These are phyloP conservation scores for Cryptococcus deneoformans DNA, from an alignment of 1,284 basidiomycete genomes.

Conservation along the genomic window DNA sequence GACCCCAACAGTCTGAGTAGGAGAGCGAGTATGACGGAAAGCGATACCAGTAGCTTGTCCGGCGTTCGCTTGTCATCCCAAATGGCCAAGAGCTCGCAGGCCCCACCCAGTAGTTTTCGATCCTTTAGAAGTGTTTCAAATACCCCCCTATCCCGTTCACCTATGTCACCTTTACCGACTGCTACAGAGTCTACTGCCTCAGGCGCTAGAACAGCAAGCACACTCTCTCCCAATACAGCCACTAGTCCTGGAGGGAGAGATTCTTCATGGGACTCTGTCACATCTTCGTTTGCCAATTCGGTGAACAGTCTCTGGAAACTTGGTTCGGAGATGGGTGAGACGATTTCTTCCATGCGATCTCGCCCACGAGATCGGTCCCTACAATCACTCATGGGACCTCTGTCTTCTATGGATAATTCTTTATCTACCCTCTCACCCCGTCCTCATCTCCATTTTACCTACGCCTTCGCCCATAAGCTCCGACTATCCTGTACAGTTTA, in stretches of 20 bases:
- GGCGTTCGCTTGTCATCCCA: not conserved
- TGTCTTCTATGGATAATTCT: slow-evolving; percentile 22
- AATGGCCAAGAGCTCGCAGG: not conserved
- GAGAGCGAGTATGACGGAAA: not conserved
- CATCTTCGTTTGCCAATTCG: slow-evolving; percentile 32
- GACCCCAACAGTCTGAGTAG: not conserved
- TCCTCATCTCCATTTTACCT: slow-evolving; percentile 75
- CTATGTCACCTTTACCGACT: not conserved
- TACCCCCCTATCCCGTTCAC: not conserved
- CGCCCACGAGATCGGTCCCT: slow-evolving; percentile 25
- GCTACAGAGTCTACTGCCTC: not conserved
- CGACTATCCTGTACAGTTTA: slow-evolving; percentile 74
- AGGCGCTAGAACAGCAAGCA: not conserved
- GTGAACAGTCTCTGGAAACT: slow-evolving; percentile 32
- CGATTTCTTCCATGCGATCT: slow-evolving; percentile 25
- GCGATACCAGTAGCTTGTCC: not conserved
- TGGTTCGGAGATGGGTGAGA: slow-evolving; percentile 23
- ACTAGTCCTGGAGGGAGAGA: slow-evolving; percentile 12
- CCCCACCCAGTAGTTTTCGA: slow-evolving; percentile 16
- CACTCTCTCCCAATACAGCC: not conserved
- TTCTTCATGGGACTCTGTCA: slow-evolving; percentile 32
- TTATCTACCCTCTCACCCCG: slow-evolving; percentile 56
- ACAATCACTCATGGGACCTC: slow-evolving; percentile 25
- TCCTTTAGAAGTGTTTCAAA: slow-evolving; percentile 7
- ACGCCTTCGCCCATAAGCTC: slow-evolving; percentile 66